Conservation (phyloP, 768 basidiomycete genomes). For the Lactifluus volemus region DNA sequence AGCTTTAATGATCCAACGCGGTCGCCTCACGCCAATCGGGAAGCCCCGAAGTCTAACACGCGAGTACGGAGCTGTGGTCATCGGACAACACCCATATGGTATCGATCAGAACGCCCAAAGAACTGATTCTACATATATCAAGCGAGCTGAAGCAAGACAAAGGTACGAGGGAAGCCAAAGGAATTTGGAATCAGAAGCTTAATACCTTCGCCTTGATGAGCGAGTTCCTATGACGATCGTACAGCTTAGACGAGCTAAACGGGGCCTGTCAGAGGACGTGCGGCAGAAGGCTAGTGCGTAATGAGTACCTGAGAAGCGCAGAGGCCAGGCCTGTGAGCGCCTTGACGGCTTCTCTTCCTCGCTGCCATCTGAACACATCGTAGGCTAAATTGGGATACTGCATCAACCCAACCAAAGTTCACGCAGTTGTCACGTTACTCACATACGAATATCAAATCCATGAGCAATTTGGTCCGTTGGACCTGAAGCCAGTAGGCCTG, state of each 20-base stretch:
- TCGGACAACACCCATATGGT: constrained; percentile 1
- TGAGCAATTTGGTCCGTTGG: constrained; percentile 58
- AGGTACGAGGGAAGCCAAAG: neutral
- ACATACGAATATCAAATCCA: constrained; percentile 90
- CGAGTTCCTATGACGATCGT: constrained; percentile 56
- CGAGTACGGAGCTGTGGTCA: neutral
- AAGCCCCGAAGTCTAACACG: neutral
- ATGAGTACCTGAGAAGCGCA: constrained; percentile 59
- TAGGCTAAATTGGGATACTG: constrained; percentile 42
- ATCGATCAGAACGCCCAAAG: constrained; percentile 1
- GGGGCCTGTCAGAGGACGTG: constrained; percentile 9
- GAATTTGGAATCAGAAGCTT: constrained; percentile 22
- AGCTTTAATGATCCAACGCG: neutral
- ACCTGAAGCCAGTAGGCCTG: constrained; percentile 74
- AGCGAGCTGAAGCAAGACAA: constrained; percentile 6
- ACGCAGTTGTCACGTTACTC: constrained; percentile 23
- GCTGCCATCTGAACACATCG: constrained; percentile 64
- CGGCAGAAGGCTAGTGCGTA: constrained; percentile 10
- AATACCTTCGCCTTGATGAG: constrained; percentile 55
- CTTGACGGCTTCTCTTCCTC: constrained; percentile 51
- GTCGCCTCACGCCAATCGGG: neutral
- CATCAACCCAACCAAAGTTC: constrained; percentile 11
- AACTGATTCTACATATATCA: constrained; percentile 11
- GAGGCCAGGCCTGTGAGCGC: constrained; percentile 59
- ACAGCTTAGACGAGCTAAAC: constrained; percentile 63